Base-by-base conservation (phyloP, 257 asterid genomes). In the Paraleonurus japonicus region DNA sequence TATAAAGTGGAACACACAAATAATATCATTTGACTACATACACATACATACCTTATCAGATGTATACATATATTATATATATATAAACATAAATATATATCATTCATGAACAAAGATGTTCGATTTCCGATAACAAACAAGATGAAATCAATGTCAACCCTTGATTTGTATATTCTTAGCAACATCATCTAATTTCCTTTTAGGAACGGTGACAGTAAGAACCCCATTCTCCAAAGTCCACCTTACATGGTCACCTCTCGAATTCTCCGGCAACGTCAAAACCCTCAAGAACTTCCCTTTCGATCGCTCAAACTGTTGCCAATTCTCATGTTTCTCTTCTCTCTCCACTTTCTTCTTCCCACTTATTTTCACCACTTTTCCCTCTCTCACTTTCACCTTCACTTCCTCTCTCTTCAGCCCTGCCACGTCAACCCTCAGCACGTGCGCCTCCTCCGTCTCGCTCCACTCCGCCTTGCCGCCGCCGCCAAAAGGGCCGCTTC, bases 341-440 rank as follows among this genome's bases (percentile, higher is more conserved):
- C 45, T 83, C 80, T 67, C 79, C 15, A 28, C 72, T 4, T 45
- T 70, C 54, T 64, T 83, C 51, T 73, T 73, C 13, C 85, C 90
- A 1, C 73, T 69, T 10, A 85, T 83, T 41, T 75, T 83, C 60
- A 85, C 65, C 8, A 78, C 35, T 6, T 51, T 77, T 0, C 79
- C 76, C 5, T 79, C 80, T 13, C 75, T 68, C 24, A 84, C 82
- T 41, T 70, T 70, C 73, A 85, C 82, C 61, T 72, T 70, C 47
- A 85, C 77, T 7, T 85, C 84, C 66, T 83, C 85, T 39, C 74
- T 83, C 70, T 39, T 65, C 72, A 76, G 62, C 48, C 90, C 83
- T 4, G 83, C 80, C 6, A 79, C 30, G 19, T 83, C 74, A 2
- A 57, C 67, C 15, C 33, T 69, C 15, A 79, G 75, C 61, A 79